Conservation (phyloP, 768 basidiomycete genomes). For the Termitomyces sp. region DNA sequence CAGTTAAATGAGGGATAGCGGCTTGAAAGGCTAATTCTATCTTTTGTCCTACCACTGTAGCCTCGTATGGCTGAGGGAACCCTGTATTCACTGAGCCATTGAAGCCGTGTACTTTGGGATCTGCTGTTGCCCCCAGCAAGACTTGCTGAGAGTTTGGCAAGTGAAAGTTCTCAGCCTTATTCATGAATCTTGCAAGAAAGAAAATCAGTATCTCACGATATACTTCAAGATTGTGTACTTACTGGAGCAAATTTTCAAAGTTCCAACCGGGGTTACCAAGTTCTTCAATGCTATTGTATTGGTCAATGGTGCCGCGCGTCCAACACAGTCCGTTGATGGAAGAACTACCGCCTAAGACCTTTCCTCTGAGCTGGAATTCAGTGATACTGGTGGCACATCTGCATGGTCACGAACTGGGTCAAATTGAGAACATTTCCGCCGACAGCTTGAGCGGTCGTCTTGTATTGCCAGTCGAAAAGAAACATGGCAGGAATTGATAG, state of each 20-base stretch:
- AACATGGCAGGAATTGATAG: background rate
- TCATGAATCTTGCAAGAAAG: slow-evolving; percentile 10
- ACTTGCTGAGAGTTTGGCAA: slow-evolving; percentile 9
- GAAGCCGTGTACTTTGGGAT: slow-evolving; percentile 7
- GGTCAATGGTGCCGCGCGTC: slow-evolving; percentile 15
- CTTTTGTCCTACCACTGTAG: background rate
- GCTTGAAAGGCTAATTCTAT: background rate
- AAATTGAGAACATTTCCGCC: slow-evolving; percentile 4
- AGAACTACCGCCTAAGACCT: slow-evolving; percentile 16
- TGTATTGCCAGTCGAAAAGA: slow-evolving; percentile 8
- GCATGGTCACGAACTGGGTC: slow-evolving; percentile 2
- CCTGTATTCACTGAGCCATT: slow-evolving; percentile 10
- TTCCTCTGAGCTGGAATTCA: slow-evolving; percentile 4
- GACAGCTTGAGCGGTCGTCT: slow-evolving; percentile 8
- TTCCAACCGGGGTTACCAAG: slow-evolving; percentile 18
- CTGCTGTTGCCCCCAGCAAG: slow-evolving; percentile 5
- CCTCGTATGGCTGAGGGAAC: slow-evolving; percentile 14
- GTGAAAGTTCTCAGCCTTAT: slow-evolving; percentile 8
- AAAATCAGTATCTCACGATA: background rate
- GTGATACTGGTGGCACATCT: background rate
- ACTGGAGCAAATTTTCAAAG: slow-evolving; percentile 8
- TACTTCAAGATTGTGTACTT: background rate
- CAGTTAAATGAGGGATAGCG: slow-evolving; percentile 3
- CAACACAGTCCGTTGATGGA: slow-evolving; percentile 16
- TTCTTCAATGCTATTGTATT: slow-evolving; percentile 13